Conservation (phyloP, 345 rosid genomes). For the Camelina neglecta region DNA sequence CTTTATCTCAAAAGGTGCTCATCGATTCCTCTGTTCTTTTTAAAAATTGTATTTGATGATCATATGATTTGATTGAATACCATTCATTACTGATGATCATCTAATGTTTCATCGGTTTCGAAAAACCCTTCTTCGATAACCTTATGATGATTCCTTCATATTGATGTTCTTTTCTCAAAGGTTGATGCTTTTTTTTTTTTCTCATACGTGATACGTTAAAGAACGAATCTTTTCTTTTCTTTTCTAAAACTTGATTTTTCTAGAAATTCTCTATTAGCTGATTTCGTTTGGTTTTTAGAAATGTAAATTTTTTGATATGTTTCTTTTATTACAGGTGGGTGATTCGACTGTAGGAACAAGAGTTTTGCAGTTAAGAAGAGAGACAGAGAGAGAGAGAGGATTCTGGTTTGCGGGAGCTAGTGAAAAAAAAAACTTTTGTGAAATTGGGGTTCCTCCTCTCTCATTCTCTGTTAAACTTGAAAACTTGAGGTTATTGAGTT, state of each 20-base stretch:
- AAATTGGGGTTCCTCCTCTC: constrained; percentile 45
- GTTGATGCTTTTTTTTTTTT: background rate
- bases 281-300: background rate
- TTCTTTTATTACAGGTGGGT: constrained; percentile 21
- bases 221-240: background rate
- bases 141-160: constrained; percentile 14
- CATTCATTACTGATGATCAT: background rate
- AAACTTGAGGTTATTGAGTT: constrained; percentile 19
- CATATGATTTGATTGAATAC: background rate
- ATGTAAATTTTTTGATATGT: background rate
- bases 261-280: background rate
- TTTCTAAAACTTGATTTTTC: background rate
- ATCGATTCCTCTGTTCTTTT: constrained; percentile 36
- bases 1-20: constrained; percentile 29
- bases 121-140: background rate
- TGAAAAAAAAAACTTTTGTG: constrained; percentile 28
- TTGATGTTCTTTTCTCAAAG: constrained; percentile 9
- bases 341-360: constrained; percentile 26
- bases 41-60: background rate
- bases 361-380: background rate
- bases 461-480: constrained; percentile 26
- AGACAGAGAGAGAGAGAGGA: constrained; percentile 45
- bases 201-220: background rate
- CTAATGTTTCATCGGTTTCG: background rate
- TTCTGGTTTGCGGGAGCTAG: constrained; percentile 48